Percentiles rank a stretch among this genome's conserved stretches.
Evolutionary conservation across 2,329 filamentous ascomycete genomes (phyloP).

Genomic region (Aspergillus sojae): DNA sequence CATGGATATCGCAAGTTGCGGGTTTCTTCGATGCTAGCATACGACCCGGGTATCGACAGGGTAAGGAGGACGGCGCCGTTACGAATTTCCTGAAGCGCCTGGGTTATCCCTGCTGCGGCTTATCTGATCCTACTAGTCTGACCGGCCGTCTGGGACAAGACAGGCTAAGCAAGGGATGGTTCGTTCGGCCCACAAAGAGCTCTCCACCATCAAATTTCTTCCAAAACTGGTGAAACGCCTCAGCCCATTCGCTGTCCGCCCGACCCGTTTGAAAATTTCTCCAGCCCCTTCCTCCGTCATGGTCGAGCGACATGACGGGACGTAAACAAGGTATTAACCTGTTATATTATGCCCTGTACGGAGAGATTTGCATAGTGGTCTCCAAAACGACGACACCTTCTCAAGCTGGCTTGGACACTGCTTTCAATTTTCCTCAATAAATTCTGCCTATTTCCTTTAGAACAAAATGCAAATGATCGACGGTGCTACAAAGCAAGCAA

Average conservation of each 20-base stretch:
- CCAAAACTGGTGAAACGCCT: background rate
- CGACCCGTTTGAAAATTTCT: background rate
- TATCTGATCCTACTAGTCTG: slow-evolving; percentile 5
- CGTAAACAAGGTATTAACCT: background rate
- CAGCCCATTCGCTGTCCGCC: background rate
- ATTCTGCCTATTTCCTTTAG: background rate
- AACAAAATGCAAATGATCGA: background rate
- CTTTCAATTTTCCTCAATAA: no score
- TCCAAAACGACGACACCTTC: no score
- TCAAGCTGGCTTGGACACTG: background rate
- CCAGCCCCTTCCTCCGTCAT: background rate
- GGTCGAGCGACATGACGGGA: background rate
- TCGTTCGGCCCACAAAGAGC: slow-evolving; percentile 4
- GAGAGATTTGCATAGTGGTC: background rate
- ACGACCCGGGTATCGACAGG: background rate
- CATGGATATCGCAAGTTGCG: background rate
- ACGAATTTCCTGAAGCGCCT: background rate
- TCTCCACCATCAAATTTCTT: slow-evolving; percentile 3
- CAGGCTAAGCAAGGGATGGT: background rate
- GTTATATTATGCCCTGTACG: background rate
- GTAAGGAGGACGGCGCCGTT: background rate
- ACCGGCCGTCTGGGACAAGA: slow-evolving; percentile 1
- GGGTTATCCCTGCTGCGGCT: background rate
- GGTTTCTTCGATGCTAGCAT: background rate
- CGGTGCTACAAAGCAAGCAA: background rate